Base-by-base conservation (phyloP, 331 rosid species). In the Telfairia occidentalis region DNA sequence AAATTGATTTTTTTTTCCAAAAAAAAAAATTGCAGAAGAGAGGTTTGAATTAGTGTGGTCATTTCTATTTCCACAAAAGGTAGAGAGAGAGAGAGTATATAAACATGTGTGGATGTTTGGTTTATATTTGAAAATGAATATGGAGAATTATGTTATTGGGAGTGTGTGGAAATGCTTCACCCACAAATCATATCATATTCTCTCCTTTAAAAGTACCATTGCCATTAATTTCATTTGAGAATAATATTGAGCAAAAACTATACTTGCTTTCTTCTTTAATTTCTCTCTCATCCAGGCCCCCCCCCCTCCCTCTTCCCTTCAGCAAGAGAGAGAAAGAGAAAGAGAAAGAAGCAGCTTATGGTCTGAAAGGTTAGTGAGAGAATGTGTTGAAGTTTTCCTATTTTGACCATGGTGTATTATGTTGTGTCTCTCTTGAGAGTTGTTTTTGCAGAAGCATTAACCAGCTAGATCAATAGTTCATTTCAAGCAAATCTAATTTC, bases 171-270 rank as follows among this genome's bases (percentile, higher is more conserved):
- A 45, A 28, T 70, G 54, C 58, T 70, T 70, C 75, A 1, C 2
- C 32, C 58, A 26, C 75, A 70, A 70, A 45, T 70, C 24, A 70
- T 70, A 70, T 70, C n/a, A n/a, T n/a, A n/a, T n/a, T 50, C 57
- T 12, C 57, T 70, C 74, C n/a, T 12, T 70, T 2, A 67, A 67
- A 67, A 24, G 74, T 67, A 67, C 74, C 18, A 40, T 40, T 35
- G 34, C 21, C 73, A 66, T 66, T 66, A 66, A 66, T 66, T 66
- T 66, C 73, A 40, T 67, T 67, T 67, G 54, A 67, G 74, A 67
- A 67, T 67, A 66, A n/a, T n/a, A n/a, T n/a, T 66, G 49, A 5
- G 21, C n/a, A 38, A 65, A 30, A 42, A 26, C 13, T 7, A 11
- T 10, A 24, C n/a, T 28, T 34, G 40, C 16, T n/a, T 34, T 18